Evolutionary conservation across 371 early-diverging fungal genomes (phyloP), one percentile per base, ranked within the genome.

Genomic region (Sporodiniella umbellata): DNA sequence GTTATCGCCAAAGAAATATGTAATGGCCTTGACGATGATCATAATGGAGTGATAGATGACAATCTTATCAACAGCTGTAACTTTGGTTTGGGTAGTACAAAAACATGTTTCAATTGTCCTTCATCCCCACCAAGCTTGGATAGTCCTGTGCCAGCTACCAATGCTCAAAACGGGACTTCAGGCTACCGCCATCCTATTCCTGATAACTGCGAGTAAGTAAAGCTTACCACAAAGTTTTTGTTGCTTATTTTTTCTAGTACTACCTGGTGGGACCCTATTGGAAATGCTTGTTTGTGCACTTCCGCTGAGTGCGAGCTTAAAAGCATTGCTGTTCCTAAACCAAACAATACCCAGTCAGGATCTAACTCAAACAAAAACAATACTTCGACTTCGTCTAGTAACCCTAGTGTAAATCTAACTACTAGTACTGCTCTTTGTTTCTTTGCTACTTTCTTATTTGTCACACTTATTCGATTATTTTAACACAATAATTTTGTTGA

Each of bases 261-360:
- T 37, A 66, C 75, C 19, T 86, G 83, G 82, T 88, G 87, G 87
- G 86, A 88, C 54, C 87, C 89, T 26, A 64, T 78, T 43, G 74
- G 60, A 11, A 71, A 75, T 42, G 68, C 47, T 8, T 83, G 84
- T 54, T 59, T 72, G 3, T 81, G 84, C 62, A 60, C 69, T 2
- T 60, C 67, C 15, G 53, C 69, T 22, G 54, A 62, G 3, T 80
- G 79, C 50, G 60, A 69, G 28, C 66, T 68, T 31, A 77, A 75
- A 48, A 79, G 71, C 45, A 56, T 70, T 4, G 69, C 73, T 28
- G 68, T 73, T 12, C 6, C 46, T 14, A 49, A 51, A 28, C 33
- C 62, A 8, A 56, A 48, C 30, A 37, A 23, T 3, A 45, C 49
- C 7, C 18, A 33, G 15, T 14, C 39, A n/a, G 30, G n/a, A n/a